Percentiles rank a stretch among this genome's conserved stretches.
These are phyloP conservation scores for Ophiostoma ips DNA, from an alignment of 2,329 filamentous ascomycete genomes.

Conservation along the genomic window DNA sequence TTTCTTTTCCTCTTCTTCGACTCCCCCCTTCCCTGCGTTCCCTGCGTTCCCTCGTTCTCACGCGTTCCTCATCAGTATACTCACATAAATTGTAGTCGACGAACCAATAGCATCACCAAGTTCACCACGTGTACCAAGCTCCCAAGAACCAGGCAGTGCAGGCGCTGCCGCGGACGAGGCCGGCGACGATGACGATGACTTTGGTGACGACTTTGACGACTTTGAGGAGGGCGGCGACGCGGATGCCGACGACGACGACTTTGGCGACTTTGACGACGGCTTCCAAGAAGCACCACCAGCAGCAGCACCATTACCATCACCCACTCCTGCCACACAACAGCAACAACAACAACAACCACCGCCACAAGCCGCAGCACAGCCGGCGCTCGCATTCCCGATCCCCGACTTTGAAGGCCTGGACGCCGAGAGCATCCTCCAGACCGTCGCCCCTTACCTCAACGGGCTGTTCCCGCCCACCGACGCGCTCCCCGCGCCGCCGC, in stretches of 20 bases:
- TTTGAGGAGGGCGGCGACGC: constrained; percentile 44
- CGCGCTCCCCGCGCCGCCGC: constrained; percentile 35
- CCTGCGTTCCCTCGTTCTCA: constrained; percentile 3
- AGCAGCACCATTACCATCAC: constrained; percentile 11
- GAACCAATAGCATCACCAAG: constrained; percentile 22
- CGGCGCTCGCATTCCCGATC: constrained; percentile 30
- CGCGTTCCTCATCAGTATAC: constrained; percentile 18
- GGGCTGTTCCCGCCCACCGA: constrained; percentile 48
- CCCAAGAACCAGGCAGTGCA: constrained; percentile 16
- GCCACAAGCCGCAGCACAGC: constrained; percentile 8
- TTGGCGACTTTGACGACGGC: constrained; percentile 59
- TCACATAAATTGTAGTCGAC: constrained; percentile 22
- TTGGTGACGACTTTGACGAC: constrained; percentile 48
- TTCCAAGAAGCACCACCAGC: constrained; percentile 41
- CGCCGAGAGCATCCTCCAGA: constrained; percentile 43
- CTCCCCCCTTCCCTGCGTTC: not conserved
- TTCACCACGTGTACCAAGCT: constrained; percentile 17
- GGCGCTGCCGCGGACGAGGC: constrained; percentile 9
- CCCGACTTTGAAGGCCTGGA: constrained; percentile 52
- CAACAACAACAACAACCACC: constrained; percentile 21
- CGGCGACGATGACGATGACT: constrained; percentile 30
- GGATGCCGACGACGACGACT: constrained; percentile 35
- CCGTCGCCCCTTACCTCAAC: constrained; percentile 52
- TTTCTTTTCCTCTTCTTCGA: not conserved
- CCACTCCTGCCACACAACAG: constrained; percentile 15